phyloP scores from a whole-genome alignment of 192 early-diverging fungal species.

The Linnemannia hyalina region DNA sequence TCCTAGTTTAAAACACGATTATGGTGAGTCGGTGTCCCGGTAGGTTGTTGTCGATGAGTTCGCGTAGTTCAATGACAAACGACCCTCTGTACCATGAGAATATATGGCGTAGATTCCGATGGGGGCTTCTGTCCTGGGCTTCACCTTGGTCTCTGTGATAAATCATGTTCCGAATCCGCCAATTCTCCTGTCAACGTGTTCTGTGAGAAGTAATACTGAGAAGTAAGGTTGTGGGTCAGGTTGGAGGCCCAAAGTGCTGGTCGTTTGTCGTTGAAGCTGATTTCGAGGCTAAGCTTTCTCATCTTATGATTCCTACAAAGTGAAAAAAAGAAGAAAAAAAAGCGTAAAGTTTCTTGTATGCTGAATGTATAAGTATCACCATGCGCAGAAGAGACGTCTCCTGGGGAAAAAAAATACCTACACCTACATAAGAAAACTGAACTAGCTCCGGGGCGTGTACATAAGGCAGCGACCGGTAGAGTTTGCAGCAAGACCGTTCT shows the following conservation, averaged over 20 bases:
- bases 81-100: constrained; percentile 53
- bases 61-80: not conserved
- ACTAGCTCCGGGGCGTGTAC: constrained; percentile 37
- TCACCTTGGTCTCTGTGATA: constrained; percentile 45
- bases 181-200: constrained; percentile 45
- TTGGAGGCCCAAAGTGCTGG: not conserved
- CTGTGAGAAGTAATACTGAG: constrained; percentile 12
- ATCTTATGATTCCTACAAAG: constrained; percentile 33
- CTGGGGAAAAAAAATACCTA: constrained; percentile 14
- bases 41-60: not conserved
- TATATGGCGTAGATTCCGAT: constrained; percentile 56
- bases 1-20: not conserved
- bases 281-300: not conserved
- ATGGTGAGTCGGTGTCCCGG: not conserved
- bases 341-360: not conserved
- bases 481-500: constrained; percentile 44
- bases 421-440: constrained; percentile 33
- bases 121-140: constrained; percentile 36
- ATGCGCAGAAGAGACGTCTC: not conserved
- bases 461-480: constrained; percentile 33
- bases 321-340: not conserved
- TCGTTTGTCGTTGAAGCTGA: not conserved
- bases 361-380: not conserved
- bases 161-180: constrained; percentile 57
- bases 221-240: not conserved